Evolutionary conservation across 345 rosid species (phyloP), one percentile per base, ranked within the genome.

Genomic region (Populus alba): DNA sequence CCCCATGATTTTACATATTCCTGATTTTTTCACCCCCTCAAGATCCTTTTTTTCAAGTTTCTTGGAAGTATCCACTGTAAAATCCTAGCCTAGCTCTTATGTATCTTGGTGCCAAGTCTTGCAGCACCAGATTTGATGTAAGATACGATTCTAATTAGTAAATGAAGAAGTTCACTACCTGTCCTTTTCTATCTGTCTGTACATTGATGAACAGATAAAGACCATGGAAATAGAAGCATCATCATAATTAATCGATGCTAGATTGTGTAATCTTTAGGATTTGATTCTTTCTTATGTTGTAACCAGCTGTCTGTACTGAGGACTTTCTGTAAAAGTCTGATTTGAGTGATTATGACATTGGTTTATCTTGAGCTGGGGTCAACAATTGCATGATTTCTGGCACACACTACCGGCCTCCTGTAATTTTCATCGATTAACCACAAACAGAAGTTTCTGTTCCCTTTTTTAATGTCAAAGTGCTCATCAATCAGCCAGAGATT

Each of bases 271-370:
- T 89, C 79, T 55, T 23, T 66, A 61, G 75, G 88, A 86, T 90
- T 87, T 85, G 88, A 87, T 79, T 78, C 75, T 89, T 80, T 49
- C 59, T 77, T 67, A 80, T 86, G 94, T 86, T 92, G 87, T 80
- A 87, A 90, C 92, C 96, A 92, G 98, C 96, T 94, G 97, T 84
- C 77, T 84, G 22, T 86, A 93, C 70, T 85, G 87, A 79, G 62
- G 66, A 11, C 27, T 31, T 53, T 70, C 49, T 67, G 17, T 16
- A 73, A 80, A 86, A 83, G 88, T 86, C 88, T 80, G 81, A 83
- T 81, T 73, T 68, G 39, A 84, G 85, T 85, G 94, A 91, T 88
- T 87, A 89, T 68, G 90, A 83, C 87, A 68, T 78, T 72, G 82
- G 57, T 68, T 74, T 83, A 70, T 76, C 27, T 80, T 68, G 43